Conservation (phyloP, 169 alveolate genomes). For the Eimeria necatrix region DNA sequence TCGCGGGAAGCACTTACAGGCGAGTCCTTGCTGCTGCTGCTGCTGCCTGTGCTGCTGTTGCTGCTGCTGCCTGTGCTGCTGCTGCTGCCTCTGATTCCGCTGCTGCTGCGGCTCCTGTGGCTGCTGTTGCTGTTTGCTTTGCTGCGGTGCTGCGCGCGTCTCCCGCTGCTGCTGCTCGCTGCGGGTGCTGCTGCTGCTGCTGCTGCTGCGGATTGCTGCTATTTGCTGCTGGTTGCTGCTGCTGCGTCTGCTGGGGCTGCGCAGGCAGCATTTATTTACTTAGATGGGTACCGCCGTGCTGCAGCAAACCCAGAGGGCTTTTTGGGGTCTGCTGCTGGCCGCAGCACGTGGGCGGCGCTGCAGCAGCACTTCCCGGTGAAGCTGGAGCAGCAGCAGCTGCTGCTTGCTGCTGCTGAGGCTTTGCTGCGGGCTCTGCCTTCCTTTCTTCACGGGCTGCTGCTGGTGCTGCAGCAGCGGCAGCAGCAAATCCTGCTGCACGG, state of each 20-base stretch:
- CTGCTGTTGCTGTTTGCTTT: neutral
- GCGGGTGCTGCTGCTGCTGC: neutral
- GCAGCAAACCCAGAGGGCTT: neutral
- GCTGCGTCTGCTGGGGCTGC: neutral
- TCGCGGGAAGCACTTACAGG: constrained; percentile 20
- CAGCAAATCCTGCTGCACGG: constrained; percentile 30
- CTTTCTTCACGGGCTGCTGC: constrained; percentile 20
- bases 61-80: neutral
- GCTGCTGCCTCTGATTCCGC: neutral
- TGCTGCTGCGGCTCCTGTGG: neutral
- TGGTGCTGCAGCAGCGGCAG: constrained; percentile 11
- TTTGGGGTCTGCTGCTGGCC: neutral
- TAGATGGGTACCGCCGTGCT: constrained; percentile 13
- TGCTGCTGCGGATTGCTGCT: neutral
- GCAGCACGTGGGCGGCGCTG: neutral
- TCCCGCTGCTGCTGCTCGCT: neutral
- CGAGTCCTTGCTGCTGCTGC: neutral
- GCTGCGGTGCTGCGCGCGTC: neutral
- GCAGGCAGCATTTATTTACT: neutral
- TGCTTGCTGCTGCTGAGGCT: neutral
- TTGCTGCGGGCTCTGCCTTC: neutral
- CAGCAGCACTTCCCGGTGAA: constrained; percentile 12
- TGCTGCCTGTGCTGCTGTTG: constrained; percentile 24
- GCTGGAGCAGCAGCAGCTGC: constrained; percentile 11
- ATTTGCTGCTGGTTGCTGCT: neutral